Conservation (phyloP, 768 basidiomycete genomes). For the Naganishia kalamii region DNA sequence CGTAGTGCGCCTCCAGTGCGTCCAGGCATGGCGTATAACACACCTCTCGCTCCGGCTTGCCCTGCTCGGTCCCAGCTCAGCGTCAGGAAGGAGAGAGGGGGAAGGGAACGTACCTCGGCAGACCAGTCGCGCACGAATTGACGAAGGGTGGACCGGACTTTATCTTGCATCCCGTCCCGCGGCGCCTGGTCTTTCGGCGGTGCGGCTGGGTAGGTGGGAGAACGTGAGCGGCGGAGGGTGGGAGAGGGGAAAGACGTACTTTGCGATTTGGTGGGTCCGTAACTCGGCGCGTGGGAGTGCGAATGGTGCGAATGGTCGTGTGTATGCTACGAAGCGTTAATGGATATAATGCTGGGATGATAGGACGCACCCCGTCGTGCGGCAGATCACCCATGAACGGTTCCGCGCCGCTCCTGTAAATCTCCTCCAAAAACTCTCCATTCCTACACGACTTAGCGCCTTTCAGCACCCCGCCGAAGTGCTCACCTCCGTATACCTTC, state of each 20-base stretch:
- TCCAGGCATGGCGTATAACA: slow-evolving; percentile 78
- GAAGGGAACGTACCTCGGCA: slow-evolving; percentile 55
- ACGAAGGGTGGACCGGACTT: slow-evolving; percentile 81
- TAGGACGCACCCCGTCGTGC: slow-evolving; percentile 47
- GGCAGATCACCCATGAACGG: slow-evolving; percentile 59
- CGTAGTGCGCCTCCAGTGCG: slow-evolving; percentile 62
- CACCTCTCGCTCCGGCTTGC: slow-evolving; percentile 64
- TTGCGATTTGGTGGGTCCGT: background rate
- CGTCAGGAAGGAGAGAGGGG: background rate
- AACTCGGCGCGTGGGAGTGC: slow-evolving; percentile 24
- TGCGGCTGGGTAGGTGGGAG: background rate
- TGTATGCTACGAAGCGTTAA: slow-evolving; percentile 31
- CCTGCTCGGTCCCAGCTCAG: slow-evolving; percentile 50
- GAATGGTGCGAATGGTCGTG: slow-evolving; percentile 31
- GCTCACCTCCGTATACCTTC: slow-evolving; percentile 56
- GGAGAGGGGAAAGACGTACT: background rate
- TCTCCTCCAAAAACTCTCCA: slow-evolving; percentile 65
- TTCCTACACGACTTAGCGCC: slow-evolving; percentile 50
- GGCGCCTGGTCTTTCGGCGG: background rate
- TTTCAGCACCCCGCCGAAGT: background rate
- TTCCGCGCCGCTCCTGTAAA: slow-evolving; percentile 55
- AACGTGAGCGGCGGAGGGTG: background rate
- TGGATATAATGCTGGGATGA: slow-evolving; percentile 18
- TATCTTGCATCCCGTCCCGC: slow-evolving; percentile 56
- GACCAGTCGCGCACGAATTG: slow-evolving; percentile 94